Evolutionary conservation across 2,329 filamentous ascomycete genomes (phyloP), one percentile per base, ranked within the genome.

Genomic region (Colletotrichum sp.): DNA sequence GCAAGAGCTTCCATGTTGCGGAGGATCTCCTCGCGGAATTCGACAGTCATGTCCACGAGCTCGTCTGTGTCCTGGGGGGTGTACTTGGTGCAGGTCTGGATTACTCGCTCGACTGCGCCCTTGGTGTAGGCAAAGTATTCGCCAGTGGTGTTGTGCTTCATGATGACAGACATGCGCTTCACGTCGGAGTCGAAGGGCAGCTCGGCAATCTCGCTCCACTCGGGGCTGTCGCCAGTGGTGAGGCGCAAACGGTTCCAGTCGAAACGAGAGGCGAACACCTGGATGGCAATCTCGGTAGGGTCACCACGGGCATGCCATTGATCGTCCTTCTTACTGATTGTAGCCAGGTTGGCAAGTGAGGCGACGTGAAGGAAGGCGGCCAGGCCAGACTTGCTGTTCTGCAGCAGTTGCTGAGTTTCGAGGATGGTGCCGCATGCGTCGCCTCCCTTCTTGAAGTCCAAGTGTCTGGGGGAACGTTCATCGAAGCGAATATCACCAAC

Each of bases 61-160:
- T 79, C 76, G 24, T 77, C 76, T 2, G 61, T 34, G 13, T 63
- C 43, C 43, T 80, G 78, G 75, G 87, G 85, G 18, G 43, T 63
- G n/a, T 77, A 77, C 0, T 84, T 83, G 5, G 87, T 89, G 82
- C 93, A 94, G 12, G 89, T 87, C 28, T 90, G 89, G 34, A 94
- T 86, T 12, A 95, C 89, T 30, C 92, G 88, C 82, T 95, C 93
- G 8, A 94, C 93, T 2, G 93, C 93, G 70, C 92, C 92, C 80
- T 93, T 92, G 76, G 90, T 91, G 79, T 90, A 91, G 1, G 82
- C 83, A 32, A 74, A 82, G 18, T 80, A 79, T 28, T 83, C 74
- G 8, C 66, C 79, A 5, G 78, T 79, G 52, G 86, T 82, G 4
- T 63, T 75, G 60, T 66, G 30, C 69, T 21, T 77, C 73, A 77